phyloP scores from a whole-genome alignment of 345 rosid species.

The rapeseed (Brassica napus) region DNA sequence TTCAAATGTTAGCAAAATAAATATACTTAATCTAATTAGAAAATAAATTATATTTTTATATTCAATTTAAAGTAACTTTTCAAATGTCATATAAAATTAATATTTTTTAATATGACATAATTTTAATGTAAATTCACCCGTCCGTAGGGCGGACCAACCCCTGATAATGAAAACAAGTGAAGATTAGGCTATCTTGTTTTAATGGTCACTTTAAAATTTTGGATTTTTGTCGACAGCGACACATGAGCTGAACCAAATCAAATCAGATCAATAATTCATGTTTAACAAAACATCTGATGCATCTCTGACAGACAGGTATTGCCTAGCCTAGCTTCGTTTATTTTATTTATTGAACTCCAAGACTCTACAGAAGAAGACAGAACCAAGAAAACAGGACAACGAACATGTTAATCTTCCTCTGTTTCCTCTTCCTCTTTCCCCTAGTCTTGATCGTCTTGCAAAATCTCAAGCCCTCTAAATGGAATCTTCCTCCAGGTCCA shows the following conservation, averaged over 20 bases:
- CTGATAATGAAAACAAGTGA: neutral
- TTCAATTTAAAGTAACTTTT: too few species aligned
- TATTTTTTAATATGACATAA: too few species aligned
- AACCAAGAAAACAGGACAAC: neutral
- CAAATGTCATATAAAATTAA: too few species aligned
- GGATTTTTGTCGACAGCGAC: neutral
- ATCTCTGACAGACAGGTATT: neutral
- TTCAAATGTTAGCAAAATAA: too few species aligned
- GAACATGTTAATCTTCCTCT: neutral
- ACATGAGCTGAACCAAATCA: neutral
- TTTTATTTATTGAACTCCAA: neutral
- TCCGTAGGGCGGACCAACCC: too few species aligned
- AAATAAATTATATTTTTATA: too few species aligned
- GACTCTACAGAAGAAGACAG: neutral
- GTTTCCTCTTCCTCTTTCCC: neutral
- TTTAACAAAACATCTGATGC: neutral
- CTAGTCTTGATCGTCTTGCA: neutral
- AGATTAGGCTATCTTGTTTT: neutral
- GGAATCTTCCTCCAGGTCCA: slow-evolving; percentile 24
- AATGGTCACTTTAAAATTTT: neutral
- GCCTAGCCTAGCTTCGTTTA: neutral
- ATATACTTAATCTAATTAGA: too few species aligned
- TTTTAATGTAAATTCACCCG: too few species aligned
- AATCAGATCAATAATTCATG: neutral
- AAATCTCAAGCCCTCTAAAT: neutral